A percentile compares a stretch with the other conserved stretches of the same genome.
These are phyloP conservation scores for Hanseniaspora uvarum DNA, from an alignment of 1,139 yeast genomes.

Conservation along the genomic window DNA sequence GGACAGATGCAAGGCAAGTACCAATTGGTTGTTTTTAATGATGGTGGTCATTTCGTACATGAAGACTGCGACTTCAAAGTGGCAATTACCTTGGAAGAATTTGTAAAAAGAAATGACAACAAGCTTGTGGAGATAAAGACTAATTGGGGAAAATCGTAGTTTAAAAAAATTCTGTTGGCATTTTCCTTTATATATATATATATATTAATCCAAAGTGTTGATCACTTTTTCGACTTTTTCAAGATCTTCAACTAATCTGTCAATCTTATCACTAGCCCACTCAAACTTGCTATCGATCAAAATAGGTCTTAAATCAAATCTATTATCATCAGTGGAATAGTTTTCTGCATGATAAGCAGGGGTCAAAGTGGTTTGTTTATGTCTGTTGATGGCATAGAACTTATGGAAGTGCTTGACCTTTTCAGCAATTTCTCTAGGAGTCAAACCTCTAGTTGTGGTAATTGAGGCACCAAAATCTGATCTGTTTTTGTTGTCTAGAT, in stretches of 20 bases:
- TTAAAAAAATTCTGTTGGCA: neutral
- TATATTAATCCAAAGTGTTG: slow-evolving; percentile 36
- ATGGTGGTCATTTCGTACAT: slow-evolving; percentile 83
- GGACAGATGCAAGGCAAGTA: slow-evolving; percentile 98
- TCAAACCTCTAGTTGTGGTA: slow-evolving; percentile 48
- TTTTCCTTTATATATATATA: neutral
- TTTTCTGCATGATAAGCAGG: slow-evolving; percentile 97
- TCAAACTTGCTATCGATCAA: slow-evolving; percentile 83
- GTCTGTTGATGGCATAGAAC: slow-evolving; percentile 88
- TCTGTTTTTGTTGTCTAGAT: slow-evolving; percentile 1
- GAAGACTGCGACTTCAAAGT: slow-evolving; percentile 74
- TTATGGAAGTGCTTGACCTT: slow-evolving; percentile 89
- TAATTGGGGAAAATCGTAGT: slow-evolving; percentile 33
- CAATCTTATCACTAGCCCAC: slow-evolving; percentile 84
- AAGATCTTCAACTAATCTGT: slow-evolving; percentile 51
- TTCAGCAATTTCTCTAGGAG: slow-evolving; percentile 76
- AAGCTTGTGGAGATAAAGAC: slow-evolving; percentile 31
- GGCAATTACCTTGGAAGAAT: slow-evolving; percentile 47
- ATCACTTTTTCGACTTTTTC: slow-evolving; percentile 36
- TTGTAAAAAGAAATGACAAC: slow-evolving; percentile 43
- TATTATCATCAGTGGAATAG: slow-evolving; percentile 93
- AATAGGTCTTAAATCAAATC: slow-evolving; percentile 91
- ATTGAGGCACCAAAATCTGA: neutral
- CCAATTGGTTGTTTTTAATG: slow-evolving; percentile 73
- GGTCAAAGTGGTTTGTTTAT: slow-evolving; percentile 90